Evolutionary conservation across 208 protist genomes (phyloP).

Genomic region (Trichomonas gallinae): DNA sequence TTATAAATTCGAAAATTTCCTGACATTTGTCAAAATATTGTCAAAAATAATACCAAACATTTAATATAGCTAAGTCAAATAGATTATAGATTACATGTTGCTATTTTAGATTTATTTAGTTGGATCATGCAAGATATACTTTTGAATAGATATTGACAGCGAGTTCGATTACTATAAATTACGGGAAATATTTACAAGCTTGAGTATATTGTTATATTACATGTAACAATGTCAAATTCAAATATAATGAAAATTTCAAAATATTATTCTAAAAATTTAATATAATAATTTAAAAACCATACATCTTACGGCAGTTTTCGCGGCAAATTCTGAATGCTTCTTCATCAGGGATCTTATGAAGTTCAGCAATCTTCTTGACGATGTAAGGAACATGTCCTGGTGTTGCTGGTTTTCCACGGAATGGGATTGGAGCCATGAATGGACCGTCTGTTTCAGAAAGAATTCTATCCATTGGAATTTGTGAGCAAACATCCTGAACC

Average conservation of each 20-base stretch:
- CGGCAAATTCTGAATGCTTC: slow-evolving; percentile 34
- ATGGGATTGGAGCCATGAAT: slow-evolving; percentile 55
- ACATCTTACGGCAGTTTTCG: slow-evolving; percentile 9
- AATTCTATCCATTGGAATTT: slow-evolving; percentile 47
- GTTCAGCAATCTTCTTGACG: slow-evolving; percentile 42
- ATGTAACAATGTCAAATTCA: too few species aligned
- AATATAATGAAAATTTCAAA: neutral
- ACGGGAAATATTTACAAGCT: too few species aligned
- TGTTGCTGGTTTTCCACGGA: slow-evolving; percentile 45
- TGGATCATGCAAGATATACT: too few species aligned
- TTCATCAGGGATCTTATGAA: slow-evolving; percentile 40
- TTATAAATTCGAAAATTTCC: neutral
- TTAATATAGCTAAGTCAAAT: too few species aligned
- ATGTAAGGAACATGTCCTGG: slow-evolving; percentile 52
- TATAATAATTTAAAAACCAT: slow-evolving; percentile 15
- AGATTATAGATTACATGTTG: too few species aligned
- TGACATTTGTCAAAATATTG: too few species aligned
- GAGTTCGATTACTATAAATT: too few species aligned
- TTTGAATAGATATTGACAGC: too few species aligned
- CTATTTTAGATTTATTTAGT: too few species aligned
- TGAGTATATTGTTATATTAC: too few species aligned
- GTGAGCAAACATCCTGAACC: slow-evolving; percentile 36
- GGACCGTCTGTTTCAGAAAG: slow-evolving; percentile 57
- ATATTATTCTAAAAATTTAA: neutral
- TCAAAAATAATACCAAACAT: too few species aligned